These are phyloP conservation scores for Dictyostelium purpureum DNA, from an alignment of 78 protist species.

Conservation along the genomic window DNA sequence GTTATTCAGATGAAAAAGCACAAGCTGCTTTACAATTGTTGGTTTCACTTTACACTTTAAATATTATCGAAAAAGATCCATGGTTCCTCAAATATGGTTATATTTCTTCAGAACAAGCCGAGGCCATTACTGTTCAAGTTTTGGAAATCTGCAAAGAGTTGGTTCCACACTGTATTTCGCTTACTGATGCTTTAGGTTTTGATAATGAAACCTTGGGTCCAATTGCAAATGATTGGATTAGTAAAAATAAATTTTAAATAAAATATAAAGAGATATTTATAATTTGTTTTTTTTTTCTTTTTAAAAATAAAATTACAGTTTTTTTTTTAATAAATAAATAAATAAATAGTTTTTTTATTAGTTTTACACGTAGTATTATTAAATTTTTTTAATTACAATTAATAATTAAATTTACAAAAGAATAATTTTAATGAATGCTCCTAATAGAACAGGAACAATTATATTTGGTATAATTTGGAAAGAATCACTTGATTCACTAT, in stretches of 20 bases:
- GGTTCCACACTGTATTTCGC: constrained; percentile 32
- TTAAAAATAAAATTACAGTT: too few species aligned
- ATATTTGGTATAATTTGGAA: background rate
- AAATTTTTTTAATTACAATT: background rate
- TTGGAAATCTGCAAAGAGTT: constrained; percentile 34
- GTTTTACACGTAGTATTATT: too few species aligned
- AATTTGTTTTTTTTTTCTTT: too few species aligned
- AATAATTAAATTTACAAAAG: background rate
- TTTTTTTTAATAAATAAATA: too few species aligned
- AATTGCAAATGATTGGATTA: constrained; percentile 66
- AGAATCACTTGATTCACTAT: background rate
- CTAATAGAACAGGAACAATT: background rate
- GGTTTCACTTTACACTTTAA: background rate
- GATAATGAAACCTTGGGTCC: background rate
- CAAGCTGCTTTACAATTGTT: constrained; percentile 23
- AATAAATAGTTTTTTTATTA: too few species aligned
- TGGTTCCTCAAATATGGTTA: constrained; percentile 63
- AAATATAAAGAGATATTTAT: background rate
- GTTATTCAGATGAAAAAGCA: constrained; percentile 21
- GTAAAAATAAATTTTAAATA: constrained; percentile 44
- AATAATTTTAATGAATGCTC: background rate
- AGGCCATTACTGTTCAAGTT: constrained; percentile 22
- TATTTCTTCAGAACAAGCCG: constrained; percentile 57
- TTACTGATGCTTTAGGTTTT: constrained; percentile 66
- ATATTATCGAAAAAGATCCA: constrained; percentile 30